Base-by-base conservation (phyloP, 345 rosid species). In the Hibiscus mutabilis region DNA sequence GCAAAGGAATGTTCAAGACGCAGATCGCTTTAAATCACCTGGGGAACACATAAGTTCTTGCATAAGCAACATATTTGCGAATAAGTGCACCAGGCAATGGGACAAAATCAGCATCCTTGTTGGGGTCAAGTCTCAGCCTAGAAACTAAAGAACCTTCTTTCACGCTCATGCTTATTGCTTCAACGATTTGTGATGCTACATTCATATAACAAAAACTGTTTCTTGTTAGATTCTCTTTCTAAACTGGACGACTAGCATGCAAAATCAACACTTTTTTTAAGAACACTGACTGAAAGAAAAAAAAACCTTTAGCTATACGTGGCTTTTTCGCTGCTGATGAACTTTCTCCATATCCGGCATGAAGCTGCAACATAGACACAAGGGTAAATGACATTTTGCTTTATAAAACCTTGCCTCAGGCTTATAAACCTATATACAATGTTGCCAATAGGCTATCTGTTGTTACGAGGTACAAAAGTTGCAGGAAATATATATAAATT, bases 61-160 rank as follows among this genome's bases (percentile, higher is more conserved):
- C 97, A 81, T 92, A 95, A 74, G 96, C 90, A 79, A 95, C 87
- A 77, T 92, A 95, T 80, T 89, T 92, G 78, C 96, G 88, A 74
- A 95, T 87, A 81, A 95, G 90, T 72, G 85, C 84, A 74, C 85
- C 86, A 74, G 96, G 99, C 80, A 95, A 62, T 35, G 99, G 96
- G 81, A 80, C 77, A 74, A 92, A 92, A 51, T 90, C 88, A 51
- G 68, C 75, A 82, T 89, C 89, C 77, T 83, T 91, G 73, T 77
- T 84, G 53, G 89, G 87, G 76, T 85, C 85, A 77, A 92, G 84
- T 78, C 88, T 88, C 82, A 95, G 84, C 85, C 88, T 85, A 65
- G 97, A 95, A 76, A 86, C 78, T 75, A 95, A 75, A 76, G 99
- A 85, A 80, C 84, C 81, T 46, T 74, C 84, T 78, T 77, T 83